These are phyloP conservation scores for Tricholoma matsutake DNA, from an alignment of 768 basidiomycete genomes.

Conservation along the genomic window DNA sequence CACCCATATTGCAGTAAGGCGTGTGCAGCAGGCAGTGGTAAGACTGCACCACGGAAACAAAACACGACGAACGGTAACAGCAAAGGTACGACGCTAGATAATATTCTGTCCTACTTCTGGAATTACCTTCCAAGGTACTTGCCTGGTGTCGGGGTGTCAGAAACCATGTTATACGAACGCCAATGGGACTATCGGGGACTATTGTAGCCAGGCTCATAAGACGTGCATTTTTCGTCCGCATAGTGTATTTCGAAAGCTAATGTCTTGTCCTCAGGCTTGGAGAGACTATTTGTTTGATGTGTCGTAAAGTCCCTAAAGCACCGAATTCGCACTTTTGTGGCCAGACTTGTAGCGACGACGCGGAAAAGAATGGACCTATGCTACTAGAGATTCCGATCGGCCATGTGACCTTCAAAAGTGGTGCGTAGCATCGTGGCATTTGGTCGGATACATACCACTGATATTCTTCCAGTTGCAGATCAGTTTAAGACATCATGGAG, in stretches of 20 bases:
- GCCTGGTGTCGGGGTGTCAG: conserved; percentile 50
- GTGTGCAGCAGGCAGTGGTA: conserved; percentile 37
- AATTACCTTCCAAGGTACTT: conserved; percentile 32
- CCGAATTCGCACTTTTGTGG: conserved; percentile 61
- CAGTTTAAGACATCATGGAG: conserved; percentile 73
- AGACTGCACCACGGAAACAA: background rate
- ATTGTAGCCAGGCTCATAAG: conserved; percentile 51
- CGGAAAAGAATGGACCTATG: conserved; percentile 50
- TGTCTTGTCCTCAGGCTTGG: conserved; percentile 29
- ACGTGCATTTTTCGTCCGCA: conserved; percentile 27
- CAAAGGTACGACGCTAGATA: conserved; percentile 16
- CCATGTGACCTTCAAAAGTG: conserved; percentile 64
- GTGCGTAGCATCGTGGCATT: conserved; percentile 33
- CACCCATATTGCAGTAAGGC: conserved; percentile 65
- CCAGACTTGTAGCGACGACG: conserved; percentile 51
- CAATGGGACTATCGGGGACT: conserved; percentile 40
- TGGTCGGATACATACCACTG: background rate
- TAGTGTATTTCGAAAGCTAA: background rate
- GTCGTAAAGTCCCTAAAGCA: conserved; percentile 53
- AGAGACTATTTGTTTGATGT: conserved; percentile 56
- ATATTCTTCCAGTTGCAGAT: conserved; percentile 43
- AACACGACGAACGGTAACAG: conserved; percentile 2
- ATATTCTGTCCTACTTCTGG: background rate
- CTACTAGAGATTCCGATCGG: conserved; percentile 57
- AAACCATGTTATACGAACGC: conserved; percentile 40